These are phyloP conservation scores for Cenchrus purpureus DNA, from an alignment of 176 grass and related monocot genomes.

Conservation along the genomic window DNA sequence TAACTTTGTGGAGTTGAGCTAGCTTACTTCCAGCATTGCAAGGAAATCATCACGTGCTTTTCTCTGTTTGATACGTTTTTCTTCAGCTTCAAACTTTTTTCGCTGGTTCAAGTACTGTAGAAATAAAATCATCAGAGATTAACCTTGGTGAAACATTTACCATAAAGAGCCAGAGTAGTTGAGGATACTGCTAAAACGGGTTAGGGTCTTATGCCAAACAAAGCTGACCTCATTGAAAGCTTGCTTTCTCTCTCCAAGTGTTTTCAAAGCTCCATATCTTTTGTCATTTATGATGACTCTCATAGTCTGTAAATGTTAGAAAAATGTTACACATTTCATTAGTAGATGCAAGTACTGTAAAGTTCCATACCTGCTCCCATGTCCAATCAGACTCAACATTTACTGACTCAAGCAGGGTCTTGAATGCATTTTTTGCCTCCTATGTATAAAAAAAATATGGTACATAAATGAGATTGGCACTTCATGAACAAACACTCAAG, in stretches of 20 bases:
- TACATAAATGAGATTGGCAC: slow-evolving; percentile 8
- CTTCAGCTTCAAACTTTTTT: slow-evolving; percentile 87
- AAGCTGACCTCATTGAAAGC: slow-evolving; percentile 92
- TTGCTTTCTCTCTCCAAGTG: slow-evolving; percentile 99
- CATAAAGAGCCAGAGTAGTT: slow-evolving; percentile 5
- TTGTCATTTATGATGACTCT: slow-evolving; percentile 96
- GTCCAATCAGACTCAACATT: slow-evolving; percentile 94
- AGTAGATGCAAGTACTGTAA: neutral
- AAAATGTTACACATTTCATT: slow-evolving; percentile 35
- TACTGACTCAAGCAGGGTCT: slow-evolving; percentile 77
- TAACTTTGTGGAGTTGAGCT: neutral
- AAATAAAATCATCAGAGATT: slow-evolving; percentile 36
- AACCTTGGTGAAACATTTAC: slow-evolving; percentile 17
- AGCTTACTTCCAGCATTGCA: slow-evolving; percentile 90
- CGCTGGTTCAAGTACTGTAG: slow-evolving; percentile 90
- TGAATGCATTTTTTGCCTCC: slow-evolving; percentile 96
- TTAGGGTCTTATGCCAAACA: slow-evolving; percentile 22
- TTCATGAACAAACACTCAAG: slow-evolving; percentile 9
- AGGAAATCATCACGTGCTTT: slow-evolving; percentile 93
- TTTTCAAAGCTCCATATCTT: slow-evolving; percentile 85
- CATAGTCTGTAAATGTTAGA: slow-evolving; percentile 74
- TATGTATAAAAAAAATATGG: slow-evolving; percentile 37
- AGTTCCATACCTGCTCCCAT: slow-evolving; percentile 86
- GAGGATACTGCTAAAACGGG: neutral
- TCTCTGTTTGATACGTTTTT: slow-evolving; percentile 85